Percentiles rank a stretch among this genome's conserved stretches.
Conservation (phyloP, 2,329 filamentous ascomycete species). For the Colletotrichum sp. region DNA sequence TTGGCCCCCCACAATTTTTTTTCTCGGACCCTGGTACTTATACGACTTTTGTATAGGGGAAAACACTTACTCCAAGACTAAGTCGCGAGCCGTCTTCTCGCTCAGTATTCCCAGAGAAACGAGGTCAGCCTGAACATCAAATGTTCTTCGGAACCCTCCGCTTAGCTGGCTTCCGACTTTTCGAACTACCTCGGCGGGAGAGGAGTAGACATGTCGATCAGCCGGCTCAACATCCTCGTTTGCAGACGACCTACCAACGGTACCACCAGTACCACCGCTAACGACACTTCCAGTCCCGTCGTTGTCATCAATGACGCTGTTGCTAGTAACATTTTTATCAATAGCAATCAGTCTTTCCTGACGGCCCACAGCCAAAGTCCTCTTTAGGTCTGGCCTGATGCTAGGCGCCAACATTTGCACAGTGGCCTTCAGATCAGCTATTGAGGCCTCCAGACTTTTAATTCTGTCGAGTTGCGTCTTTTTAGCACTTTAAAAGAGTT, state of each 20-base stretch:
- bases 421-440: conserved; percentile 11
- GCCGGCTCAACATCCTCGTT: conserved; percentile 17
- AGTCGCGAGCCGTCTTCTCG: conserved; percentile 1
- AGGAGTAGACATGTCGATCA: conserved; percentile 12
- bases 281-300: not conserved
- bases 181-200: conserved; percentile 14
- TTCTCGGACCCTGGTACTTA: not conserved
- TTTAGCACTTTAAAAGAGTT: not conserved
- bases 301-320: not conserved
- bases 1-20: not conserved
- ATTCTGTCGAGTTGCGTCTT: not conserved
- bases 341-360: not conserved
- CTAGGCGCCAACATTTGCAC: conserved; percentile 5
- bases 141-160: conserved; percentile 9
- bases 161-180: conserved; percentile 18
- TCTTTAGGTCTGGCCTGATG: not conserved
- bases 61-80: conserved; percentile 8
- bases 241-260: not conserved
- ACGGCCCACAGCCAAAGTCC: not conserved
- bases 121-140: conserved; percentile 10
- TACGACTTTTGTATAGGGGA: not conserved
- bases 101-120: conserved; percentile 10
- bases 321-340: not conserved
- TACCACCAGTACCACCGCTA: not conserved
- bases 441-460: conserved; percentile 5